Evolutionary conservation across 2,329 filamentous ascomycete genomes (phyloP).

Genomic region (Pseudogymnoascus verrucosus): DNA sequence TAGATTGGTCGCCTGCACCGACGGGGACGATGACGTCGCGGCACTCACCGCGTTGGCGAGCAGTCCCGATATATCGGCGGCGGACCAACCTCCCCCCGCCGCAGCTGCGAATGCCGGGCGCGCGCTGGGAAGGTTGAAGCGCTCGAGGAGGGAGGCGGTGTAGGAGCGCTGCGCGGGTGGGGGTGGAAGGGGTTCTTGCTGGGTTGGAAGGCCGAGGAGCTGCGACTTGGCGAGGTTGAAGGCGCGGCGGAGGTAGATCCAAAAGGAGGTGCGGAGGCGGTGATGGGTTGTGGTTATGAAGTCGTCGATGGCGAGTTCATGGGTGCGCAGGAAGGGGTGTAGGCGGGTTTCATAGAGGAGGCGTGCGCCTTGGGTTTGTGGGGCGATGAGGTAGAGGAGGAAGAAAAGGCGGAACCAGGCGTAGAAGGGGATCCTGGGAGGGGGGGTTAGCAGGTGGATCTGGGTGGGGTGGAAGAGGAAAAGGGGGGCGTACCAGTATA

Average conservation of each 20-base stretch:
- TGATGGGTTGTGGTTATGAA: constrained; percentile 79
- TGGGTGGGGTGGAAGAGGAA: background rate
- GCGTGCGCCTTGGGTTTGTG: constrained; percentile 89
- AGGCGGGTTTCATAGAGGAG: constrained; percentile 77
- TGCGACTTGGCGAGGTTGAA: constrained; percentile 68
- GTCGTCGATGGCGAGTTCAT: constrained; percentile 83
- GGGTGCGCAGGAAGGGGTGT: constrained; percentile 78
- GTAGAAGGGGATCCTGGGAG: constrained; percentile 76
- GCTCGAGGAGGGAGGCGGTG: constrained; percentile 71
- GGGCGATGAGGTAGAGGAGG: constrained; percentile 91
- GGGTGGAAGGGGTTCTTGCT: constrained; percentile 36
- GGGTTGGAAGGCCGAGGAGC: constrained; percentile 67
- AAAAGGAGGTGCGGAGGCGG: constrained; percentile 65
- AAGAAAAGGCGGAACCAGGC: constrained; percentile 80
- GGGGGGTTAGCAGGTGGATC: constrained; percentile 10
- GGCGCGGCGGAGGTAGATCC: constrained; percentile 64
- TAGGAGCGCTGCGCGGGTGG: constrained; percentile 48
- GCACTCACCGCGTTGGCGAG: constrained; percentile 58
- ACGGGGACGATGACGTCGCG: constrained; percentile 27
- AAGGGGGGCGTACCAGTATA: constrained; percentile 55
- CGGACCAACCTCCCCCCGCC: constrained; percentile 30
- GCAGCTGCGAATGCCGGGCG: constrained; percentile 39
- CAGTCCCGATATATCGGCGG: constrained; percentile 66
- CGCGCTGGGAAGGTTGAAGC: constrained; percentile 75
- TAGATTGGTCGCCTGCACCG: constrained; percentile 35